Base-by-base conservation (phyloP, 1,139 yeast species). In the Yamadazyma dendronema region DNA sequence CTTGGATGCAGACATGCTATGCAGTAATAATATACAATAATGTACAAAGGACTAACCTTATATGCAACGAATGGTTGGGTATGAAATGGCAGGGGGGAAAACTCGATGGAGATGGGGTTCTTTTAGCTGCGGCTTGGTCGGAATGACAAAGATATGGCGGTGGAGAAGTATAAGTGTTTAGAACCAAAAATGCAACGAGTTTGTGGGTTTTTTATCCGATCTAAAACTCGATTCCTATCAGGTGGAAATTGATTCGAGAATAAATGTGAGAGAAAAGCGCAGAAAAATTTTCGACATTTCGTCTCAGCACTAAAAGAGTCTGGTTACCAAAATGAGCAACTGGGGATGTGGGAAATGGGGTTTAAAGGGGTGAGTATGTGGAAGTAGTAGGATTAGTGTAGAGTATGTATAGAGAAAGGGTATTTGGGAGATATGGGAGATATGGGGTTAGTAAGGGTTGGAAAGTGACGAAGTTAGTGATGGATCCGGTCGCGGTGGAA, bases 21-120 rank as follows among this genome's bases (percentile, higher is more conserved):
- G 26, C 19, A 23, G 23, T 14, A 17, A 28, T 28, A 39, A 26
- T 39, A 36, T 39, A 37, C 39, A 37, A 31, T 40, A 37, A 23
- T 40, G 43, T 40, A 37, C 40, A 36, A 31, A 27, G 22, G n/a
- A n/a, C n/a, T n/a, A n/a, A n/a, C n/a, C n/a, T n/a, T 21, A 22
- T 24, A 15, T 15, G 13, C 22, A 19, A 19, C 9, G 6, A 19
- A 19, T 19, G 22, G 22, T 7, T n/a, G 22, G 22, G 22, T 19
- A 19, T 19, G 22, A 19, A 19, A 19, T n/a, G n/a, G n/a, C n/a
- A n/a, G n/a, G n/a, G n/a, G n/a, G n/a, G n/a, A n/a, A n/a, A n/a
- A n/a, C n/a, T n/a, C n/a, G 27, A 24, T n/a, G 27, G 5, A 24
- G 5, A 24, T 21, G 23, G 10, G 23, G 23, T 7, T 10, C 7